Conservation (phyloP, 140 eudicot genomes). For the Stevia rebaudiana region DNA sequence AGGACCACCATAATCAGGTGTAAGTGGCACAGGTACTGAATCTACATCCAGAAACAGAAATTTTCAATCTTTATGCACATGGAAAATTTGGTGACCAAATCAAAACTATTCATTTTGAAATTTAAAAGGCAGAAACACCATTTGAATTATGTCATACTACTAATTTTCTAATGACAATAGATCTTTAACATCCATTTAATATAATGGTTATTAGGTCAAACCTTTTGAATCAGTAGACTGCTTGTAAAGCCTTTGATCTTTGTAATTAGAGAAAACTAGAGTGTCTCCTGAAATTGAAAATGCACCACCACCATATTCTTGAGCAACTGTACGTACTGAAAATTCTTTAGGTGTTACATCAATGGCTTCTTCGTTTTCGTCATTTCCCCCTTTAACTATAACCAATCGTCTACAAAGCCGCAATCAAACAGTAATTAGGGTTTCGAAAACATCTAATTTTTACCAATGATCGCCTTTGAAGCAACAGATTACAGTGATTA, state of each 20-base stretch:
- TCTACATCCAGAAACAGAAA: conserved; percentile 32
- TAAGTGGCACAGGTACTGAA: conserved; percentile 64
- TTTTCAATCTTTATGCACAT: background rate
- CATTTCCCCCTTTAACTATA: conserved; percentile 52
- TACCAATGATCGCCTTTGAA: background rate
- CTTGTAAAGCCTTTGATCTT: conserved; percentile 87
- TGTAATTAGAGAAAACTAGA: conserved; percentile 77
- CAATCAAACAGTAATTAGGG: background rate
- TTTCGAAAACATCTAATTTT: background rate
- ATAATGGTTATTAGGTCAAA: conserved; percentile 13
- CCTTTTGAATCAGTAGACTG: conserved; percentile 61
- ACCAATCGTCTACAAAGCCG: conserved; percentile 55
- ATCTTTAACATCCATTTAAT: background rate
- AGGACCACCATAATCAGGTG: conserved; percentile 84
- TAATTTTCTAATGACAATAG: background rate
- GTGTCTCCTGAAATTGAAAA: conserved; percentile 55
- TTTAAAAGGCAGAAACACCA: background rate
- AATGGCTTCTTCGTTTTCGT: conserved; percentile 42
- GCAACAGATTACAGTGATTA: background rate
- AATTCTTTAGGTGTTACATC: conserved; percentile 83
- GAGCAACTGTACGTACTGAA: conserved; percentile 84
- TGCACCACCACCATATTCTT: conserved; percentile 94
- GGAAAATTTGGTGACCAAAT: background rate
- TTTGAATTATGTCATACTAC: background rate
- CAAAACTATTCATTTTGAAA: conserved; percentile 6